These are phyloP conservation scores for Allodekkera sacchari DNA, from an alignment of 805 yeast genomes.

Conservation along the genomic window DNA sequence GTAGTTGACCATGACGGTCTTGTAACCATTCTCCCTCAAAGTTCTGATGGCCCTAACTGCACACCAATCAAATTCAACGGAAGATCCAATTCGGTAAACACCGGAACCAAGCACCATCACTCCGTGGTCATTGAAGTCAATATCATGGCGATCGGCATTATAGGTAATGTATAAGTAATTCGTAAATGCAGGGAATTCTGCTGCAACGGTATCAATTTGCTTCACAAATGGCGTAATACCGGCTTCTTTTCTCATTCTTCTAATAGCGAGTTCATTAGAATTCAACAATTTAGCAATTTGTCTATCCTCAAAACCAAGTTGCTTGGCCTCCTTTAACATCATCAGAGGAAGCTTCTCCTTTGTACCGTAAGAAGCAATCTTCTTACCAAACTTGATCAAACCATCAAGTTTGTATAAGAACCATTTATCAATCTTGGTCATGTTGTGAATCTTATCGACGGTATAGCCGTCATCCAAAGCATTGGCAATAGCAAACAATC, in stretches of 20 bases:
- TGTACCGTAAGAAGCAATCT: conserved; percentile 47
- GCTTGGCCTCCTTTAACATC: conserved; percentile 79
- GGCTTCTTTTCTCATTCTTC: conserved; percentile 79
- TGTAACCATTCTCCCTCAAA: conserved; percentile 72
- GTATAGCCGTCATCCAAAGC: conserved; percentile 80
- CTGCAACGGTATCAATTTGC: conserved; percentile 97
- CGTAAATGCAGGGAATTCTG: conserved; percentile 96
- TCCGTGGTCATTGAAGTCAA: conserved; percentile 85
- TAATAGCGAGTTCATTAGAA: conserved; percentile 87
- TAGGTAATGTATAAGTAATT: conserved; percentile 93
- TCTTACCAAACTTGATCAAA: conserved; percentile 62
- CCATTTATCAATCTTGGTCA: conserved; percentile 95
- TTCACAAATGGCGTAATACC: conserved; percentile 89
- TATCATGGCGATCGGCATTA: conserved; percentile 83
- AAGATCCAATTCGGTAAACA: conserved; percentile 97
- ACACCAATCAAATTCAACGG: conserved; percentile 99
- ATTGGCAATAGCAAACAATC: conserved; percentile 93
- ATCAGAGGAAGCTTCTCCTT: conserved; percentile 55
- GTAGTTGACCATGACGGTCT: conserved; percentile 95
- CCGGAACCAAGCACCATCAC: conserved; percentile 96
- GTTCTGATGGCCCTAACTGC: conserved; percentile 96
- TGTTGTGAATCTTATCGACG: conserved; percentile 84
- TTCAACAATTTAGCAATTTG: conserved; percentile 85
- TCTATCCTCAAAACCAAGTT: conserved; percentile 93
- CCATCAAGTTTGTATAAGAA: conserved; percentile 80